Evolutionary conservation across 768 basidiomycete species (phyloP).

Genomic region (Suillus paluster): DNA sequence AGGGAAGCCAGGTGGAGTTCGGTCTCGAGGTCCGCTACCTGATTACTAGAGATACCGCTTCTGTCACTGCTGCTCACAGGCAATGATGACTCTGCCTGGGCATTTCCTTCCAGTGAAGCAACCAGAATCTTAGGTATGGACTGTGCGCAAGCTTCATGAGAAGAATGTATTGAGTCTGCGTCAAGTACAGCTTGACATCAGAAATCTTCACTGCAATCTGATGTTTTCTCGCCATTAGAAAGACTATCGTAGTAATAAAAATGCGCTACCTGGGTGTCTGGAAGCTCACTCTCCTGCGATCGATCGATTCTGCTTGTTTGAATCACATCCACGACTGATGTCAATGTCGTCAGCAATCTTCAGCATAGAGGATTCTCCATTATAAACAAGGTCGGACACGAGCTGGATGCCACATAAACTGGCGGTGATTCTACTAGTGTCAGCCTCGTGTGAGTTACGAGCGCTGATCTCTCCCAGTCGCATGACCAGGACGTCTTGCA

Average conservation of each 20-base stretch:
- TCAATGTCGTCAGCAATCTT: conserved; percentile 94
- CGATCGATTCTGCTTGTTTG: conserved; percentile 65
- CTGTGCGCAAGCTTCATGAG: conserved; percentile 65
- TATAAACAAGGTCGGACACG: conserved; percentile 64
- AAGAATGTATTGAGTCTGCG: conserved; percentile 80
- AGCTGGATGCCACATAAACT: conserved; percentile 85
- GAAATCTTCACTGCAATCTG: conserved; percentile 78
- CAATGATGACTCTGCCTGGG: conserved; percentile 32
- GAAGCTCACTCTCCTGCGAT: conserved; percentile 51
- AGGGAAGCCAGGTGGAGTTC: conserved; percentile 51
- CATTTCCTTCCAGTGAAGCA: conserved; percentile 46
- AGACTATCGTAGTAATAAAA: conserved; percentile 4
- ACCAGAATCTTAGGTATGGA: conserved; percentile 72
- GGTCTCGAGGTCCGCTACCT: conserved; percentile 46
- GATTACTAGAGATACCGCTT: conserved; percentile 8
- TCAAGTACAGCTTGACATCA: conserved; percentile 82
- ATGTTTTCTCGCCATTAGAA: conserved; percentile 10
- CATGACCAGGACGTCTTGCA: conserved; percentile 74
- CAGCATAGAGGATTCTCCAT: conserved; percentile 54
- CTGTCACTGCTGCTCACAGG: conserved; percentile 19
- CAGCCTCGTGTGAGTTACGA: conserved; percentile 67
- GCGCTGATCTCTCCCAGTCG: conserved; percentile 90
- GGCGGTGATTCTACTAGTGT: conserved; percentile 66
- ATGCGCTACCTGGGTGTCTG: conserved; percentile 73
- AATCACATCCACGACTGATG: conserved; percentile 65